These are phyloP conservation scores for Dactylorhiza incarnata DNA, from an alignment of 106 monocot genomes.

Conservation along the genomic window DNA sequence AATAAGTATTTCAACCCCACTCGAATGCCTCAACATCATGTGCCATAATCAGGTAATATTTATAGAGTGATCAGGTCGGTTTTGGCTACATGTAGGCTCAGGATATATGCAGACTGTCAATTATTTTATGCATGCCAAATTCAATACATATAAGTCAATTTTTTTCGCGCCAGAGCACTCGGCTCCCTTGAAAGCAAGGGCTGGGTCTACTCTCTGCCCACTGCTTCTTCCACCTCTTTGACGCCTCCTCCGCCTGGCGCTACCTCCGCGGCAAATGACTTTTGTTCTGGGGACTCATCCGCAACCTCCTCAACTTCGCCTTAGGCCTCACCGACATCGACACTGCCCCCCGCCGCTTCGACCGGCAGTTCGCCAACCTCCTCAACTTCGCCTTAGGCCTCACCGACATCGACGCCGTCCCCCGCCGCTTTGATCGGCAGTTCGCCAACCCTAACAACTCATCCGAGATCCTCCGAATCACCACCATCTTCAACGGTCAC, in stretches of 20 bases:
- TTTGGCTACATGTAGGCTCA: too few relatives aligned
- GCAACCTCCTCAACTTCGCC: constrained; percentile 68
- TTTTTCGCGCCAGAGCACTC: constrained; percentile 50
- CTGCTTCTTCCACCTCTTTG: constrained; percentile 64
- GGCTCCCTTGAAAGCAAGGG: constrained; percentile 85
- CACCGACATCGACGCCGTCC: constrained; percentile 25
- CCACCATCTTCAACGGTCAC: constrained; percentile 89
- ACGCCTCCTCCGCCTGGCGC: constrained; percentile 42
- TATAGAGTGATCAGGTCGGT: too few relatives aligned
- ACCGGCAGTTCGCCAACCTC: constrained; percentile 49
- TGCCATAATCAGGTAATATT: too few relatives aligned
- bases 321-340: constrained; percentile 93
- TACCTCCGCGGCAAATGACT: constrained; percentile 65
- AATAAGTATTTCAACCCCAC: too few relatives aligned
- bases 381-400: constrained; percentile 62
- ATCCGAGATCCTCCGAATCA: constrained; percentile 61
- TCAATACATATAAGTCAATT: too few relatives aligned
- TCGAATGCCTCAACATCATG: too few relatives aligned
- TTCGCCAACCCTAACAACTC: constrained; percentile 49
- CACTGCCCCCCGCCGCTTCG: constrained; percentile 70
- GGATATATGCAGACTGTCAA: too few relatives aligned
- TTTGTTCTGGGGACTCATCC: constrained; percentile 99
- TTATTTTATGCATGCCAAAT: too few relatives aligned
- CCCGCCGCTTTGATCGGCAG: constrained; percentile 50
- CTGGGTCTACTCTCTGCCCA: constrained; percentile 95